phyloP scores from a whole-genome alignment of 1,284 basidiomycete genomes.

The Rhodotorula mucilaginosa region DNA sequence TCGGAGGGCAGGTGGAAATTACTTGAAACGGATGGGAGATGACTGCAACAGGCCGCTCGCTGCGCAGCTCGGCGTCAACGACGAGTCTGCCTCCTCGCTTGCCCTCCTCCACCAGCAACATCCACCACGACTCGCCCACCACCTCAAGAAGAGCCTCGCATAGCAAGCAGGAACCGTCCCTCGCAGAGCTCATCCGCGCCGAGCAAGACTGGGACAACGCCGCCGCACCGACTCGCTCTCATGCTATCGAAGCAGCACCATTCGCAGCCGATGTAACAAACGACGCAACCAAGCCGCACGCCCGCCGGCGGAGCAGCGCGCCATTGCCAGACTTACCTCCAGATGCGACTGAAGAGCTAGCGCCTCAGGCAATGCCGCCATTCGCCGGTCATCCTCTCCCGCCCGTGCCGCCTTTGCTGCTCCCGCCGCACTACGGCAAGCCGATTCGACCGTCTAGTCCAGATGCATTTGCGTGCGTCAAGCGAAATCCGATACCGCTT shows the following conservation, averaged over 20 bases:
- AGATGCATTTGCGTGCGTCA: slow-evolving; percentile 29
- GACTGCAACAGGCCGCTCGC: too few relatives aligned
- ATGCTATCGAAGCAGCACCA: not conserved
- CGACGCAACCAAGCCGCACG: not conserved
- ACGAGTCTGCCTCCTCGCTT: not conserved
- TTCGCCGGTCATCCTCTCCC: not conserved
- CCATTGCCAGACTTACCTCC: not conserved
- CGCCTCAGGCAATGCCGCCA: too few relatives aligned
- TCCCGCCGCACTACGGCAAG: slow-evolving; percentile 36
- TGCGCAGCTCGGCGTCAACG: not conserved
- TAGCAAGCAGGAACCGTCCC: slow-evolving; percentile 2
- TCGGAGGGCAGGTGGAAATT: too few relatives aligned
- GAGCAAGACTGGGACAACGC: not conserved
- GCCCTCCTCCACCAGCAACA: too few relatives aligned
- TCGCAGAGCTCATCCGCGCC: slow-evolving; percentile 7
- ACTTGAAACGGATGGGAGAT: too few relatives aligned
- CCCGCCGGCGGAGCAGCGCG: not conserved
- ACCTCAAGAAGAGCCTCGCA: not conserved
- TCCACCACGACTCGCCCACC: not conserved
- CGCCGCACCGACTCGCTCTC: not conserved
- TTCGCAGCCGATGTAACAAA: not conserved
- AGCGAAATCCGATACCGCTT: too few relatives aligned
- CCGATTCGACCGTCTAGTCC: slow-evolving; percentile 23
- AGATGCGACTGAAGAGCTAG: not conserved
- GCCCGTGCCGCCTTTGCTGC: slow-evolving; percentile 3